Conservation (phyloP, 2,329 filamentous ascomycete species). For the Pseudogymnoascus pannorum region DNA sequence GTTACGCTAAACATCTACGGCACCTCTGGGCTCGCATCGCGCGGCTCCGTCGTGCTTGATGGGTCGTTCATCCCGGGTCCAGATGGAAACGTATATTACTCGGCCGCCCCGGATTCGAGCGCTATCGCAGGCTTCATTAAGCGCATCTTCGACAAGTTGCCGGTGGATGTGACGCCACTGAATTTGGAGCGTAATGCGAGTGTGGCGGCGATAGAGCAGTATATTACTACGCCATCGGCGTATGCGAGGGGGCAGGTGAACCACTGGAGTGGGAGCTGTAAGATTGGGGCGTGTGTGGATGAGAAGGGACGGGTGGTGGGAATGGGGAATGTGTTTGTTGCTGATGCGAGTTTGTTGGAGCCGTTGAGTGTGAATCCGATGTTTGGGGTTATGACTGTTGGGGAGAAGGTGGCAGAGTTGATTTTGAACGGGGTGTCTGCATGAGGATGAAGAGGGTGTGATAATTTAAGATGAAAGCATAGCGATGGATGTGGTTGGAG, state of each 20-base stretch:
- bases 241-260: conserved; percentile 45
- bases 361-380: conserved; percentile 48
- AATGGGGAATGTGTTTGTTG: conserved; percentile 43
- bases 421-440: conserved; percentile 29
- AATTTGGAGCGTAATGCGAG: conserved; percentile 41
- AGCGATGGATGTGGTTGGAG: neutral
- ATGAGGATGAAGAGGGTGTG: neutral
- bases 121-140: conserved; percentile 44
- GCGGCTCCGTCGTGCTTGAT: conserved; percentile 40
- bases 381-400: conserved; percentile 47
- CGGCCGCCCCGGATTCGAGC: conserved; percentile 39
- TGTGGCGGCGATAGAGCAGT: conserved; percentile 40
- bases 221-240: conserved; percentile 40
- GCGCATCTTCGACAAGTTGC: conserved; percentile 41
- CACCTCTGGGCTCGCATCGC: conserved; percentile 45
- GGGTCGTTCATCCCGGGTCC: conserved; percentile 37
- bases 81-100: conserved; percentile 38
- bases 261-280: conserved; percentile 47
- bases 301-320: conserved; percentile 39
- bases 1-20: conserved; percentile 52
- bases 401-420: conserved; percentile 43
- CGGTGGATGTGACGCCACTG: conserved; percentile 35
- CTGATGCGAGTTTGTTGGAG: conserved; percentile 42
- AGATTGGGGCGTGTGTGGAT: conserved; percentile 44
- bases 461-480: neutral